Base-by-base conservation (phyloP, 805 yeast species). In the Scheffersomyces spartinae region DNA sequence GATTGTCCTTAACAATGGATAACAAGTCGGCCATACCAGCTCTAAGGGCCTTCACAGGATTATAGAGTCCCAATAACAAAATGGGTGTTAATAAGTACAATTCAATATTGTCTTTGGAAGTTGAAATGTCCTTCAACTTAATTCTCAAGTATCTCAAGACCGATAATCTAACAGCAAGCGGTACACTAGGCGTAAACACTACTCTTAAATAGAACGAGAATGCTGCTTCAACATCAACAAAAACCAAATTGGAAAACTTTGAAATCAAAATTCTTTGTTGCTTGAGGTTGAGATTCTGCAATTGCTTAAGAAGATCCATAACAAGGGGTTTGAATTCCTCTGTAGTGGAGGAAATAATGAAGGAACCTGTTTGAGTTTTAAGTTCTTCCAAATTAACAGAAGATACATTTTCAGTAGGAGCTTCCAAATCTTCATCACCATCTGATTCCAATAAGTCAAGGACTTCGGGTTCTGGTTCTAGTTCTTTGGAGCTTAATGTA, bases 191-290 rank as follows among this genome's bases (percentile, higher is more conserved):
- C 2, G 82, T 67, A 15, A 71, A 58, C 0, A 75, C 47, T 4
- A 71, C 55, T 45, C 85, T 61, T 8, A 72, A 39, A 20, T 74
- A 45, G 42, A 78, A 80, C 0, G 85, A 67, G n/a, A 73, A 35
- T 17, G 60, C 55, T 2, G 68, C 39, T 32, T 63, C 71, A 2
- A 41, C 29, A 3, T 64, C 45, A 1, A 52, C 38, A 31, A 71
- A 67, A 1, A 39, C 34, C n/a, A 32, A 15, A 10, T 36, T 32
- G 15, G 34, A 21, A 28, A 46, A 46, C 15, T 26, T 22, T 13
- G 24, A 20, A 15, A 42, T 29, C 4, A 32, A 16, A n/a, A 26
- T 11, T 23, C 32, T 34, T 22, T 43, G 39, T 9, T 28, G 18
- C 10, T 35, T 40, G n/a, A n/a, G n/a, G n/a, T n/a, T n/a, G n/a